phyloP scores from a whole-genome alignment of 1,284 basidiomycete genomes.

The Microbotryum scabiosae region DNA sequence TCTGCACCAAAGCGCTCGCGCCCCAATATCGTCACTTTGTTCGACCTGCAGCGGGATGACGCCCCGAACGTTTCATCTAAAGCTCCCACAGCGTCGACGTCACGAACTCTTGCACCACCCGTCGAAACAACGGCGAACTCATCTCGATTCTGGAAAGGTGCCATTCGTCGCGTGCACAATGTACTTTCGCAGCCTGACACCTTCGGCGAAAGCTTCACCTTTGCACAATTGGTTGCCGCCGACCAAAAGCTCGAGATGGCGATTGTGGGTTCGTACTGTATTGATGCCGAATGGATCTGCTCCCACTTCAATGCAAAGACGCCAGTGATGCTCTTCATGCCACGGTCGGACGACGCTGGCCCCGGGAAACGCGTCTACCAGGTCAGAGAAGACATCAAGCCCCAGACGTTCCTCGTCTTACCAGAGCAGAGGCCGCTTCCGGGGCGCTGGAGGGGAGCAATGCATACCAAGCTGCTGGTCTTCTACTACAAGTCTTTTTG shows the following conservation, averaged over 20 bases:
- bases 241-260: conserved; percentile 3
- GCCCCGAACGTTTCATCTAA: too few relatives aligned
- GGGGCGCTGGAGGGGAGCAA: not conserved
- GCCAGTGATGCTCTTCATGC: conserved; percentile 21
- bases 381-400: too few relatives aligned
- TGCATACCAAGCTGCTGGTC: conserved; percentile 27
- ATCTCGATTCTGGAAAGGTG: conserved; percentile 17
- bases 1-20: not conserved
- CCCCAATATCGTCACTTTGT: conserved; percentile 7
- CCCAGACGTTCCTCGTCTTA: conserved; percentile 3
- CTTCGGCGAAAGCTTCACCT: conserved; percentile 8
- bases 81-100: not conserved
- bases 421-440: conserved; percentile 1
- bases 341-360: not conserved
- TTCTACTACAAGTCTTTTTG: conserved; percentile 14
- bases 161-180: conserved; percentile 17
- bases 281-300: conserved; percentile 17
- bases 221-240: conserved; percentile 15
- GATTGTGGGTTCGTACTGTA: conserved; percentile 13
- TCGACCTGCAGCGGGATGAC: conserved; percentile 2
- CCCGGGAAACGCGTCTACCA: not conserved
- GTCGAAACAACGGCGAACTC: not conserved
- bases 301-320: conserved; percentile 6
- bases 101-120: not conserved
- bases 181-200: conserved; percentile 1